Base-by-base conservation (phyloP, 257 asterid species). In the Petrea volubilis region DNA sequence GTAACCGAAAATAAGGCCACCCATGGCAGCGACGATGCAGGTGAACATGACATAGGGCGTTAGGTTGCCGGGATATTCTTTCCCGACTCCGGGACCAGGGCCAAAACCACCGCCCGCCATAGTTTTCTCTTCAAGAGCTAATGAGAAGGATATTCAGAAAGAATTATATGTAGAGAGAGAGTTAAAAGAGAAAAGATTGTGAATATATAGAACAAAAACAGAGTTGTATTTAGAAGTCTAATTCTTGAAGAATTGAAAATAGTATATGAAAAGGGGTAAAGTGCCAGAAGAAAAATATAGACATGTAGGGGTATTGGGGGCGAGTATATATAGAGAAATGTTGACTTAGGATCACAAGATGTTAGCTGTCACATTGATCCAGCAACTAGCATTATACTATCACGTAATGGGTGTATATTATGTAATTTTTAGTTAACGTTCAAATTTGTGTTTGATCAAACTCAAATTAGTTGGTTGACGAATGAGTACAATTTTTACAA, bases 21-120 rank as follows among this genome's bases (percentile, higher is more conserved):
- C 97, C 90, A 88, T 92, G 81, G 97, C 98, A 20, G 97, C 98
- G 50, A 90, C 84, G 58, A 90, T 60, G 85, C 97, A 92, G 33
- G 96, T 90, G 13, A 90, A 4, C 0, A 88, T 55, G 58, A 92
- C 98, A 60, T 84, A 90, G 2, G 83, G 80, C 65, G 96, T 92
- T 8, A 90, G 77, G 57, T 82, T 77, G 34, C 97, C 97, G 46
- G 97, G 96, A 72, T 90, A 90, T 50, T 73, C 84, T 60, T 88
- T 86, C 20, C 90, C 88, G 61, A 3, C 59, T 56, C 88, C 88
- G 36, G 84, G 72, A 17, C 84, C 87, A 13, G 85, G 74, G 33
- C 68, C 90, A 47, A 90, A 69, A 57, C 91, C 94, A 27, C 97
- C 97, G 0, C 92, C 96, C 20, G 93, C 97, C 96, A 90, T 90